A percentile compares a stretch with the other conserved stretches of the same genome.
These are phyloP conservation scores for Marasmius oreades DNA, from an alignment of 1,284 basidiomycete species.

Conservation along the genomic window DNA sequence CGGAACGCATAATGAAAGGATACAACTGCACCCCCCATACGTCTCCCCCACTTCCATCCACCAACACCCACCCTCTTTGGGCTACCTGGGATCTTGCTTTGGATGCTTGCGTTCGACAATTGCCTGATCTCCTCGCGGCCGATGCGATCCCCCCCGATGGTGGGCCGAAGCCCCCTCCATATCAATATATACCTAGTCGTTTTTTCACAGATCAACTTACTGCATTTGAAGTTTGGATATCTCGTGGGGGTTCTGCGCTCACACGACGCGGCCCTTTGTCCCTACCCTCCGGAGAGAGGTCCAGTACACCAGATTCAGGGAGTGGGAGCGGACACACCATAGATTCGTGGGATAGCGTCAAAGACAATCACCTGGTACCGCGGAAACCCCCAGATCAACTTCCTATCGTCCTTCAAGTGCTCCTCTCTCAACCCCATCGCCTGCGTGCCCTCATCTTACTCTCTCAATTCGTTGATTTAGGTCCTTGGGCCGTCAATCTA, in stretches of 20 bases:
- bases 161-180: conserved; percentile 37
- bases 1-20: conserved; percentile 97
- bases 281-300: conserved; percentile 42
- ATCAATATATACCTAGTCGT: conserved; percentile 81
- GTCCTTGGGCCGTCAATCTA: conserved; percentile 97
- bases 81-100: conserved; percentile 97
- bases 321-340: conserved; percentile 7
- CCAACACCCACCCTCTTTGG: conserved; percentile 96
- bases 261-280: conserved; percentile 75
- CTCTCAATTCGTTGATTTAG: conserved; percentile 96
- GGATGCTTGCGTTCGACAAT: conserved; percentile 91
- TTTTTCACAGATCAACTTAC: conserved; percentile 98
- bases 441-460: conserved; percentile 94
- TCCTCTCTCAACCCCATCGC: conserved; percentile 95
- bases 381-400: conserved; percentile 94
- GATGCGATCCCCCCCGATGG: conserved; percentile 19
- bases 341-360: conserved; percentile 23
- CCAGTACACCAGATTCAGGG: conserved; percentile 6
- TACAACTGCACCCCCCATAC: conserved; percentile 98
- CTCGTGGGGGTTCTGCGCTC: conserved; percentile 80
- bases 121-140: conserved; percentile 77
- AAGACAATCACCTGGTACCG: conserved; percentile 65
- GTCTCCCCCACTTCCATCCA: conserved; percentile 86
- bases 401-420: conserved; percentile 95
- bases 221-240: conserved; percentile 98